Percentiles rank a stretch among this genome's conserved stretches.
These are phyloP conservation scores for Trifolium repens DNA, from an alignment of 306 rosid species.

Conservation along the genomic window DNA sequence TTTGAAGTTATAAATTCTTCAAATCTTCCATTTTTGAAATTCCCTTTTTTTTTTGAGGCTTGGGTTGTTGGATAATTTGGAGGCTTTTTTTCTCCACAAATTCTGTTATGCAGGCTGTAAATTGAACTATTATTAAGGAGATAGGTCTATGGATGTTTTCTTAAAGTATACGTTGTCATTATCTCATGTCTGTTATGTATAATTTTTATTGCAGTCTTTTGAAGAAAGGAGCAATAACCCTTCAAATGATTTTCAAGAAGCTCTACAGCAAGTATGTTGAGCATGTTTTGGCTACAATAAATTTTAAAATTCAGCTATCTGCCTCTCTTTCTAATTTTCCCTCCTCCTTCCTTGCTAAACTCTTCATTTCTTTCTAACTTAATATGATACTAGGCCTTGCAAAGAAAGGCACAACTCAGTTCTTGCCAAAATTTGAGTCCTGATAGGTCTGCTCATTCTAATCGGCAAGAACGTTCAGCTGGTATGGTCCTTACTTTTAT, in stretches of 20 bases:
- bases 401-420: conserved; percentile 48
- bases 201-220: conserved; percentile 53
- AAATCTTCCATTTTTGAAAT: background rate
- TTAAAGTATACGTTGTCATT: conserved; percentile 4
- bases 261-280: conserved; percentile 59
- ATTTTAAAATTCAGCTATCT: conserved; percentile 34
- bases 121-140: conserved; percentile 29
- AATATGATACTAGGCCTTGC: conserved; percentile 53
- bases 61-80: conserved; percentile 33
- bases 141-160: conserved; percentile 17
- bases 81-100: background rate
- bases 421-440: conserved; percentile 47
- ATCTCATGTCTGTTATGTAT: conserved; percentile 29
- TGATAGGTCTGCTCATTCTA: conserved; percentile 40
- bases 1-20: conserved; percentile 28
- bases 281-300: conserved; percentile 25
- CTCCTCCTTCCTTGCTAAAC: background rate
- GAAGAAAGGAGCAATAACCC: conserved; percentile 66
- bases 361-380: conserved; percentile 25
- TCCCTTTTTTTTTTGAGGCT: conserved; percentile 11
- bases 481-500: conserved; percentile 51
- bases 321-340: background rate
- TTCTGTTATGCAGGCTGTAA: conserved; percentile 27
- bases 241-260: conserved; percentile 64
- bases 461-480: conserved; percentile 50